A percentile compares a stretch with the other conserved stretches of the same genome.
These are phyloP conservation scores for Lipomyces starkeyi DNA, from an alignment of 805 yeast species.

Conservation along the genomic window DNA sequence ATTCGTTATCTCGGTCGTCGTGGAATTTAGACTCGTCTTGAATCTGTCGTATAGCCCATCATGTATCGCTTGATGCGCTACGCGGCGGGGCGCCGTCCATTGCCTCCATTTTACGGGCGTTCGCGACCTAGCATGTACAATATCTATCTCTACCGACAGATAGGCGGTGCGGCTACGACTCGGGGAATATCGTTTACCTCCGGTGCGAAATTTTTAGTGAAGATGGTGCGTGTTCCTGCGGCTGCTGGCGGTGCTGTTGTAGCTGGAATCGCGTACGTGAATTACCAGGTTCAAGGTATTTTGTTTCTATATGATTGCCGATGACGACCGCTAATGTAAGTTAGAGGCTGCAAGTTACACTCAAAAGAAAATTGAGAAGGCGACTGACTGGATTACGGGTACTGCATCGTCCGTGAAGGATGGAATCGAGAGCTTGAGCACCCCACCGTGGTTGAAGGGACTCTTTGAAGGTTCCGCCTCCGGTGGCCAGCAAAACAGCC, in stretches of 20 bases:
- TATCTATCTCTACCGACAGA: background rate
- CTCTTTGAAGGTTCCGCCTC: constrained; percentile 15
- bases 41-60: background rate
- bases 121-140: constrained; percentile 6
- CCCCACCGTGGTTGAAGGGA: constrained; percentile 38
- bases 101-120: background rate
- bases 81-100: constrained; percentile 7
- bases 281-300: constrained; percentile 75
- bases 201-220: constrained; percentile 34
- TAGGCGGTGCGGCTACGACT: constrained; percentile 1
- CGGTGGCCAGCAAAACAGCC: background rate
- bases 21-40: background rate
- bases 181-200: constrained; percentile 31
- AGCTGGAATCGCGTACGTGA: constrained; percentile 92
- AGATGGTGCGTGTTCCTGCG: constrained; percentile 65
- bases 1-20: background rate
- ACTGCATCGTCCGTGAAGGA: constrained; percentile 58
- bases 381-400: constrained; percentile 56
- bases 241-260: constrained; percentile 89
- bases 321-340: background rate
- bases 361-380: constrained; percentile 64
- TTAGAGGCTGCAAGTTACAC: constrained; percentile 75
- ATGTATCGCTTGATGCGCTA: constrained; percentile 17
- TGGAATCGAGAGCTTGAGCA: constrained; percentile 50
- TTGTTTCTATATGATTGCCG: background rate